Evolutionary conservation across 306 rosid genomes (phyloP).

Genomic region (Cicer pinnatifidum): DNA sequence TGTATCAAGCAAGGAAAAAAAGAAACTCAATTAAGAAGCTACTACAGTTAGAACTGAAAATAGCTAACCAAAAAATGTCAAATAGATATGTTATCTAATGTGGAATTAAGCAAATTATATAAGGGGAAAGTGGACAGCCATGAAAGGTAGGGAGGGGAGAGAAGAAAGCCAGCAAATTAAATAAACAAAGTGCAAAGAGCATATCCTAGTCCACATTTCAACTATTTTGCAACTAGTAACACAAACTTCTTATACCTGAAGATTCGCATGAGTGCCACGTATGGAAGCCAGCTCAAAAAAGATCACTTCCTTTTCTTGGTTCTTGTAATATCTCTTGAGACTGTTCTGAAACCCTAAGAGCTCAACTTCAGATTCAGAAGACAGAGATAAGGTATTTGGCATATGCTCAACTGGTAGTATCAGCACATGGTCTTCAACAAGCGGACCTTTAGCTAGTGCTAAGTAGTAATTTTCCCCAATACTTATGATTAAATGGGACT

Average conservation of each 20-base stretch:
- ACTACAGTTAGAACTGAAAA: slow-evolving; percentile 39
- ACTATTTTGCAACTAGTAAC: slow-evolving; percentile 27
- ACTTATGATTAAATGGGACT: slow-evolving; percentile 82
- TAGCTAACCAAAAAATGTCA: slow-evolving; percentile 11
- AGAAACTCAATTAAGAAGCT: slow-evolving; percentile 2
- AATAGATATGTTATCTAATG: slow-evolving; percentile 25
- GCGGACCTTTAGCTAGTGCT: slow-evolving; percentile 95
- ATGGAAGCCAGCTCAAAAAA: slow-evolving; percentile 92
- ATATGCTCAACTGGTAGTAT: slow-evolving; percentile 82
- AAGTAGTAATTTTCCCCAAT: slow-evolving; percentile 83
- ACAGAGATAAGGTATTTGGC: slow-evolving; percentile 67
- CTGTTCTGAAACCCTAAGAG: slow-evolving; percentile 66
- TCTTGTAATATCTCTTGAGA: slow-evolving; percentile 64
- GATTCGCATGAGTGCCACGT: slow-evolving; percentile 86
- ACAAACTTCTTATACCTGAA: slow-evolving; percentile 67
- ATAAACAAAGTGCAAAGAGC: slow-evolving; percentile 29
- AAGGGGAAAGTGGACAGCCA: slow-evolving; percentile 24
- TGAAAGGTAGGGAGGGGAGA: neutral
- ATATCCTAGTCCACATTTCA: slow-evolving; percentile 22
- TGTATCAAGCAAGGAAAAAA: neutral
- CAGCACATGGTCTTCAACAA: slow-evolving; percentile 83
- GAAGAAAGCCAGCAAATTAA: slow-evolving; percentile 33
- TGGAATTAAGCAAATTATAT: slow-evolving; percentile 34
- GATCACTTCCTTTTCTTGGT: slow-evolving; percentile 76
- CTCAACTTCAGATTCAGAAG: slow-evolving; percentile 68